A percentile compares a stretch with the other conserved stretches of the same genome.
Evolutionary conservation across 345 rosid genomes (phyloP).

Genomic region (Streptanthus diversifolius): DNA sequence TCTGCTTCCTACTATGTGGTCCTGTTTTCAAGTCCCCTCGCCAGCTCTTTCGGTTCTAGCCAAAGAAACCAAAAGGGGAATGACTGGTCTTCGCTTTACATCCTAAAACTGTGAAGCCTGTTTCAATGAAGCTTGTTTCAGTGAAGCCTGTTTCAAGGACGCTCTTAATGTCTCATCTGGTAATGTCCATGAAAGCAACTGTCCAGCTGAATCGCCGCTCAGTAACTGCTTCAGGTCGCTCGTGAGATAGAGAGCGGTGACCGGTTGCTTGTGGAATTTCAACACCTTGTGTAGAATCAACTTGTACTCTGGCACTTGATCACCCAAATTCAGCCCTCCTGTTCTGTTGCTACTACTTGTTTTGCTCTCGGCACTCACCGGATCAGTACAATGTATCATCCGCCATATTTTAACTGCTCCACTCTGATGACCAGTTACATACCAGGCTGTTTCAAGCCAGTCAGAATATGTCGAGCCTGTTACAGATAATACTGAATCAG

Average conservation of each 20-base stretch:
- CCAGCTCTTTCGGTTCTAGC: conserved; percentile 30
- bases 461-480: conserved; percentile 81
- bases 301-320: conserved; percentile 68
- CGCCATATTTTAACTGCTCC: conserved; percentile 98
- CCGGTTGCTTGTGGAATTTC: conserved; percentile 83
- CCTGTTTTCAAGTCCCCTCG: conserved; percentile 19
- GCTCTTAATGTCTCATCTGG: conserved; percentile 72
- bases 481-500: conserved; percentile 86
- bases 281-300: conserved; percentile 77
- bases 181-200: conserved; percentile 88
- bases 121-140: conserved; percentile 29
- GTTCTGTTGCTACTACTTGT: conserved; percentile 44
- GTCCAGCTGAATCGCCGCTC: conserved; percentile 89
- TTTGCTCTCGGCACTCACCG: conserved; percentile 47
- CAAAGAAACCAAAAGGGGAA: conserved; percentile 29
- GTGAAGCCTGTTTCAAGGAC: conserved; percentile 50
- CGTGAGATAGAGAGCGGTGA: conserved; percentile 78
- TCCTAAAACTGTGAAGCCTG: conserved; percentile 26
- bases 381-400: conserved; percentile 72
- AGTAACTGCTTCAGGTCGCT: conserved; percentile 86
- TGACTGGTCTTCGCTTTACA: conserved; percentile 20
- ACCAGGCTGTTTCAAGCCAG: conserved; percentile 94
- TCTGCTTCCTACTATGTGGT: conserved; percentile 30
- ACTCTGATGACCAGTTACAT: conserved; percentile 97
- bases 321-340: conserved; percentile 59